A percentile compares a stretch with the other conserved stretches of the same genome.
These are phyloP conservation scores for Hypericum perforatum DNA, from an alignment of 345 rosid genomes.

Conservation along the genomic window DNA sequence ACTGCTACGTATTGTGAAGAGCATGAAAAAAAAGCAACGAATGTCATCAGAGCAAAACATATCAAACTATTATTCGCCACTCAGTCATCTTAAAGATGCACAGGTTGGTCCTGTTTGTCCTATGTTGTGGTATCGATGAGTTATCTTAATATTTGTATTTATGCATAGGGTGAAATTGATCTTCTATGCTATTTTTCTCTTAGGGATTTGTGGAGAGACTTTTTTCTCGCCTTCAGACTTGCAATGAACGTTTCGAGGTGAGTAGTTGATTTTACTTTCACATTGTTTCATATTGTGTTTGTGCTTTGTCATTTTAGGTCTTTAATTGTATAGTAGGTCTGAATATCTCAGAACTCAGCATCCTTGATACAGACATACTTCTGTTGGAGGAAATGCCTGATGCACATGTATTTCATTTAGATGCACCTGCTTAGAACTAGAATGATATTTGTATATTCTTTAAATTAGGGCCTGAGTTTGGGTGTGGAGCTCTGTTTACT, in stretches of 20 bases:
- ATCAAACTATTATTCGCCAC: conserved; percentile 65
- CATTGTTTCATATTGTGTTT: not conserved
- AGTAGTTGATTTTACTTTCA: conserved; percentile 4
- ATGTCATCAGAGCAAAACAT: conserved; percentile 37
- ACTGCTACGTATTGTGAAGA: conserved; percentile 64
- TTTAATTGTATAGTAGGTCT: too few relatives aligned
- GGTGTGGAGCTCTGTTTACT: too few relatives aligned
- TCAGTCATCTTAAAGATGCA: conserved; percentile 71
- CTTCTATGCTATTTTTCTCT: conserved; percentile 9
- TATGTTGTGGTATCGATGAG: not conserved
- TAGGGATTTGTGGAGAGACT: conserved; percentile 85
- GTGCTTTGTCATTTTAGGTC: conserved; percentile 1
- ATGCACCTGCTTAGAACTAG: not conserved
- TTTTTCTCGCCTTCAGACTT: conserved; percentile 75
- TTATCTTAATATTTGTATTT: not conserved
- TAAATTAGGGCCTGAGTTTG: too few relatives aligned
- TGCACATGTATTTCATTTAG: not conserved
- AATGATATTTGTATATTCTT: too few relatives aligned
- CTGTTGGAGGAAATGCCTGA: too few relatives aligned
- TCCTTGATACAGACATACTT: too few relatives aligned
- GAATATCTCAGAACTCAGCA: too few relatives aligned
- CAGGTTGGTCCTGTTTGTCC: conserved; percentile 41
- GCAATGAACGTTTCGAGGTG: conserved; percentile 90
- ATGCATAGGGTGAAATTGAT: not conserved
- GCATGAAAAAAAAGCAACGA: conserved; percentile 77